Evolutionary conservation across 495 filamentous ascomycete species (phyloP).

Genomic region (Aspergillus ellipticus): DNA sequence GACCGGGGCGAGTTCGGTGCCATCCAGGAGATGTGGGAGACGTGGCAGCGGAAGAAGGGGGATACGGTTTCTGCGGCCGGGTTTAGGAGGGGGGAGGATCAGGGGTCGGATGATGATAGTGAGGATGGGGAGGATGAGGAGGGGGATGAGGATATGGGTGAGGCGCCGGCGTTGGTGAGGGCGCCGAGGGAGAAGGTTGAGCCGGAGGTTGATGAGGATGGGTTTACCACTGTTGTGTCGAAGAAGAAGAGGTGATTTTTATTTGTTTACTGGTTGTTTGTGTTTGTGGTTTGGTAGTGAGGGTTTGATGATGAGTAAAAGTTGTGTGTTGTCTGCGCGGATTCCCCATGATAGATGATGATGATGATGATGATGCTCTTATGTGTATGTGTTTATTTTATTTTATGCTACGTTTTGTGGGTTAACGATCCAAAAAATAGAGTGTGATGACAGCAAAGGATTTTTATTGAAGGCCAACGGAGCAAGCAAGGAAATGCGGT

Average conservation of each 20-base stretch:
- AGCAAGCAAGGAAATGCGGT: conserved; percentile 19
- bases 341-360: background rate
- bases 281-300: background rate
- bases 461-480: conserved; percentile 21
- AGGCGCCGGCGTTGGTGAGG: conserved; percentile 59
- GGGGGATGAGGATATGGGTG: conserved; percentile 71
- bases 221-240: conserved; percentile 83
- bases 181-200: conserved; percentile 59
- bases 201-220: conserved; percentile 87
- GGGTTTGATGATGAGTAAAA: background rate
- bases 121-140: conserved; percentile 30
- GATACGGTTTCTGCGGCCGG: conserved; percentile 45
- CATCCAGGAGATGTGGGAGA: conserved; percentile 64
- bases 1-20: conserved; percentile 59
- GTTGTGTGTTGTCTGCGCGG: background rate
- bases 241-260: conserved; percentile 56
- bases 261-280: background rate
- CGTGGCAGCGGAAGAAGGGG: conserved; percentile 56
- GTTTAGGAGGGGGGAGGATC: conserved; percentile 57
- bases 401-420: background rate
- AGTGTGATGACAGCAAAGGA: background rate
- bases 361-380: too few species aligned
- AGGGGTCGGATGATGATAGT: conserved; percentile 53
- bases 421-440: background rate
- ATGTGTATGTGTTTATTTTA: background rate